These are phyloP conservation scores for Sporodiniella umbellata DNA, from an alignment of 371 early-diverging fungal species.

Conservation along the genomic window DNA sequence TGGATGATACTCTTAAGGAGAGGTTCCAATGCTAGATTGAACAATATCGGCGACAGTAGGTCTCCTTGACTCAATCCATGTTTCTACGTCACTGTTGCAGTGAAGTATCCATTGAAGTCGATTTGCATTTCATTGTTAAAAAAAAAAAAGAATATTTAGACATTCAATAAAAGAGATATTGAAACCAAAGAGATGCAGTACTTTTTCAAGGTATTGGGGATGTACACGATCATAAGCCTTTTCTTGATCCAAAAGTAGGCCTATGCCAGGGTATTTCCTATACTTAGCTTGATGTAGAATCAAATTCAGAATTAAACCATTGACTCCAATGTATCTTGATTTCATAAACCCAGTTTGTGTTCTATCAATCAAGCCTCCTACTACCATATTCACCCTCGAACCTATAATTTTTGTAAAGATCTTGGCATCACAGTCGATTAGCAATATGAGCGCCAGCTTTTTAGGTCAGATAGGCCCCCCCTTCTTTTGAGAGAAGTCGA, in stretches of 20 bases:
- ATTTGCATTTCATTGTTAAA: background rate
- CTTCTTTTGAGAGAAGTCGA: conserved; percentile 10
- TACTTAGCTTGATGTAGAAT: background rate
- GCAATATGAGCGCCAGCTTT: conserved; percentile 24
- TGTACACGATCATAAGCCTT: conserved; percentile 7
- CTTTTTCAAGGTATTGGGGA: background rate
- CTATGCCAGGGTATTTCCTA: background rate
- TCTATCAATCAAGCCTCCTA: background rate
- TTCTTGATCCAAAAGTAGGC: conserved; percentile 5
- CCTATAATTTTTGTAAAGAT: background rate
- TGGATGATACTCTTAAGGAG: background rate
- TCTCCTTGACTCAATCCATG: conserved; percentile 9
- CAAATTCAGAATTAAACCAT: background rate
- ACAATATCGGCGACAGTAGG: conserved; percentile 8
- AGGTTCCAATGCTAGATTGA: conserved; percentile 14
- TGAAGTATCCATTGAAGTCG: conserved; percentile 8
- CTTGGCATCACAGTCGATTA: conserved; percentile 5
- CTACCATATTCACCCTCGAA: background rate
- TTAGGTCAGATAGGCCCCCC: conserved; percentile 1
- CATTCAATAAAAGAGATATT: background rate
- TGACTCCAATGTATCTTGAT: conserved; percentile 1
- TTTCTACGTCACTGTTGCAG: background rate
- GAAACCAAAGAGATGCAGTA: background rate
- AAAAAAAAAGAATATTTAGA: background rate
- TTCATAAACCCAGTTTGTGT: conserved; percentile 7